These are phyloP conservation scores for Thelonectria blattea DNA, from an alignment of 2,329 filamentous ascomycete genomes.

Conservation along the genomic window DNA sequence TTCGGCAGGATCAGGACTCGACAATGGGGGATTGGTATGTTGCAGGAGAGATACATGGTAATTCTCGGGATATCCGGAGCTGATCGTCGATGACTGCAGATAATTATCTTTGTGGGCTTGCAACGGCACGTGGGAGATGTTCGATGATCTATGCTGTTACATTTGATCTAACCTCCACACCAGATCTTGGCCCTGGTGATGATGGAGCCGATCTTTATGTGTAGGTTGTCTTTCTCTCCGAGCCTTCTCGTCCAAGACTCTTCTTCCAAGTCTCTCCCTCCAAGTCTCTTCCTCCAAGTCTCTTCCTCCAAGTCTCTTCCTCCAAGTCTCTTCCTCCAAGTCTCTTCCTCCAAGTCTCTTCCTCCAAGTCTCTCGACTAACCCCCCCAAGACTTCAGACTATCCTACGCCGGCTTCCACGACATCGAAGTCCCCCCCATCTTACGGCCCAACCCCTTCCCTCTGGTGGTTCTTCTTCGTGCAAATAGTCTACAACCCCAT, in stretches of 20 bases:
- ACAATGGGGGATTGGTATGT: slow-evolving; percentile 24
- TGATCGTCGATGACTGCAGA: slow-evolving; percentile 11
- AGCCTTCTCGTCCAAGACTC: too few relatives aligned
- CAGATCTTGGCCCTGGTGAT: slow-evolving; percentile 20
- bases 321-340: not conserved
- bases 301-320: too few relatives aligned
- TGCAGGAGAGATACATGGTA: not conserved
- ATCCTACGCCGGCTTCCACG: slow-evolving; percentile 19
- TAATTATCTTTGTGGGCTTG: slow-evolving; percentile 20
- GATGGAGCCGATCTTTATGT: slow-evolving; percentile 22
- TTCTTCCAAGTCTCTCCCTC: not conserved
- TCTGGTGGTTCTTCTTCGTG: slow-evolving; percentile 45
- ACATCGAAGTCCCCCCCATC: slow-evolving; percentile 11
- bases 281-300: not conserved
- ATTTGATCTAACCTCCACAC: not conserved
- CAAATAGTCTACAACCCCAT: slow-evolving; percentile 53
- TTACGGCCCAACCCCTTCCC: slow-evolving; percentile 10
- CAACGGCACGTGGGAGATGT: slow-evolving; percentile 16
- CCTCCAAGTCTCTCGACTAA: slow-evolving; percentile 3
- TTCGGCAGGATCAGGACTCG: slow-evolving; percentile 19
- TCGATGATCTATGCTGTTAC: not conserved
- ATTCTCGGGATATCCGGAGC: not conserved
- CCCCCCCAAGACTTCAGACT: slow-evolving; percentile 17
- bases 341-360: too few relatives aligned
- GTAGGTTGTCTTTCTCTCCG: slow-evolving; percentile 13